Conservation (phyloP, 2,329 filamentous ascomycete genomes). For the Sclerotinia trifoliorum region DNA sequence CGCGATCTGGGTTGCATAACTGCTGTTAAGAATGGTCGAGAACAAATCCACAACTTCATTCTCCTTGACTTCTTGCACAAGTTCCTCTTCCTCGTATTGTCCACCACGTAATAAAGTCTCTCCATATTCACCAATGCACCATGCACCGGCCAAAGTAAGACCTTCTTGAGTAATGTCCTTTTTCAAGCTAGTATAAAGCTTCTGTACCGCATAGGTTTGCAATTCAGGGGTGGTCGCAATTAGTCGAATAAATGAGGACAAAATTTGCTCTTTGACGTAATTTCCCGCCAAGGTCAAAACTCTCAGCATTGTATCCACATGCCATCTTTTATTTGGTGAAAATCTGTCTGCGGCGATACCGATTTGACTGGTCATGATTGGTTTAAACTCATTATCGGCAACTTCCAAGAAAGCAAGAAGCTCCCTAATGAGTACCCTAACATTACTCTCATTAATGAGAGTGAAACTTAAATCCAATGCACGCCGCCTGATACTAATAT, state of each 20-base stretch:
- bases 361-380: slow-evolving; percentile 97
- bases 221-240: slow-evolving; percentile 93
- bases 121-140: slow-evolving; percentile 97
- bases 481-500: slow-evolving; percentile 94
- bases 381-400: slow-evolving; percentile 97
- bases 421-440: slow-evolving; percentile 89
- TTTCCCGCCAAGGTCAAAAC: slow-evolving; percentile 92
- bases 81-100: slow-evolving; percentile 90
- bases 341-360: slow-evolving; percentile 95
- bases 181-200: slow-evolving; percentile 85
- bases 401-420: slow-evolving; percentile 93
- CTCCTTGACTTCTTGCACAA: slow-evolving; percentile 78
- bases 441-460: slow-evolving; percentile 94
- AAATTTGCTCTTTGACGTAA: slow-evolving; percentile 95
- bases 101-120: slow-evolving; percentile 86
- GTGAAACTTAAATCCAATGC: slow-evolving; percentile 98
- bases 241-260: slow-evolving; percentile 93
- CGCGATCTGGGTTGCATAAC: slow-evolving; percentile 84
- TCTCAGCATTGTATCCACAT: slow-evolving; percentile 95
- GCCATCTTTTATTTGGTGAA: slow-evolving; percentile 96
- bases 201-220: slow-evolving; percentile 95
- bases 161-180: slow-evolving; percentile 98
- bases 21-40: slow-evolving; percentile 87
- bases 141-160: slow-evolving; percentile 85
- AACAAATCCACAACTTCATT: slow-evolving; percentile 93